Evolutionary conservation across 2,329 filamentous ascomycete genomes (phyloP), one percentile per base, ranked within the genome.

Genomic region (Escovopsis weberi): DNA sequence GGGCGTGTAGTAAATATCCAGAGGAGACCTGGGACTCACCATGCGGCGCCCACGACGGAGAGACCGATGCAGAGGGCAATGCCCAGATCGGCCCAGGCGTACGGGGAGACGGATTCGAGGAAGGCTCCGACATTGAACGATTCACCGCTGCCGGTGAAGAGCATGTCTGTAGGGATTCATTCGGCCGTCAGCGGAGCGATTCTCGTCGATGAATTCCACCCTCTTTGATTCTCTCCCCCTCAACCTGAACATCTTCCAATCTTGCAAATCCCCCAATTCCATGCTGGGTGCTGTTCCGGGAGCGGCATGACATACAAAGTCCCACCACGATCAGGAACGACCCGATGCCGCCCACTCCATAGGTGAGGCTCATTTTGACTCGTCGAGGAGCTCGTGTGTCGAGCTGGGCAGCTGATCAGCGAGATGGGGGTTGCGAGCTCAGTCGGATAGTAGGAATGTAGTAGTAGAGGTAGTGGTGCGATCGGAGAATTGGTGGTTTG

Each of bases 91-190:
- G 89, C 91, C 87, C 88, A 98, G 39, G 83, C 85, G 60, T 89
- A 94, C 19, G 91, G 93, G 44, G 91, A 96, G 54, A 96, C 78
- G 49, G 82, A 81, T 67, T 94, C 87, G 64, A 98, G 79, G 62
- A 96, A 96, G 61, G 81, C 80, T 63, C 93, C 93, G 63, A 96
- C 85, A 68, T 98, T 94, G 69, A 98, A 98, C 46, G 82, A 72
- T 73, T 98, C 89, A 60, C 93, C 91, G 63, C 85, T 87, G 59
- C 86, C 87, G 58, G 91, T 93, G 62, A 98, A 95, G 62, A 98
- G 85, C 86, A 98, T 93, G 67, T 98, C 91, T 98, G 49, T 23
- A 39, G 30, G 28, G 19, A 15, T 26, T 28, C 12, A 19, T 35
- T 45, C 41, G 45, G 47, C 45, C 50, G 48, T 36, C 12, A 33